These are phyloP conservation scores for Cinchona pubescens DNA, from an alignment of 257 asterid genomes.

Conservation along the genomic window DNA sequence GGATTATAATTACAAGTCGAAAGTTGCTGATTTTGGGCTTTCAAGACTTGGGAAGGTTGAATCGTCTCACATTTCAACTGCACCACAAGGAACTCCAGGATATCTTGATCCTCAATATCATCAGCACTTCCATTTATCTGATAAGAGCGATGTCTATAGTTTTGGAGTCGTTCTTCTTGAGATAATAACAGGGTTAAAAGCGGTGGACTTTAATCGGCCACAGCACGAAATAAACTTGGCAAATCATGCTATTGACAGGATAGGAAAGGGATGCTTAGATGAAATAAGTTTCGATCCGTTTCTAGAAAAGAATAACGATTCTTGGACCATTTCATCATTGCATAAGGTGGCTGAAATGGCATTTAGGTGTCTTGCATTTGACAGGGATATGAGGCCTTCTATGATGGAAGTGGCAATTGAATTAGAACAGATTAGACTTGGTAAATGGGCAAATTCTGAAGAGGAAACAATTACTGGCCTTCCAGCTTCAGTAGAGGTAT, in stretches of 20 bases:
- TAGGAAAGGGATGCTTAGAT: conserved; percentile 53
- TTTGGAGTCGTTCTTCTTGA: conserved; percentile 71
- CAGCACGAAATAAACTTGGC: conserved; percentile 57
- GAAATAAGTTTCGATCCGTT: conserved; percentile 60
- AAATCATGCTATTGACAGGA: conserved; percentile 56
- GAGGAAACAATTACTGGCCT: conserved; percentile 1
- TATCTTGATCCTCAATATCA: conserved; percentile 78
- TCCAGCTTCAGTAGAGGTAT: conserved; percentile 22
- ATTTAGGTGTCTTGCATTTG: conserved; percentile 65
- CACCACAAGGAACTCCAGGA: conserved; percentile 81
- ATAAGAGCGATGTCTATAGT: conserved; percentile 74
- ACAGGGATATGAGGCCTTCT: conserved; percentile 70
- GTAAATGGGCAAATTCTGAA: conserved; percentile 35
- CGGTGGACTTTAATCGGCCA: conserved; percentile 55
- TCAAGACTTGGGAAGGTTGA: conserved; percentile 61
- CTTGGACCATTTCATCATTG: conserved; percentile 37
- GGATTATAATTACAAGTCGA: conserved; percentile 52
- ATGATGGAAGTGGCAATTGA: conserved; percentile 74
- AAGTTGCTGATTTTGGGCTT: conserved; percentile 80
- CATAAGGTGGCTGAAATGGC: conserved; percentile 66
- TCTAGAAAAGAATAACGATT: conserved; percentile 22
- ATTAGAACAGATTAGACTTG: conserved; percentile 54
- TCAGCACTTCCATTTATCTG: conserved; percentile 65
- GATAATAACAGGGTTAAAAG: conserved; percentile 56
- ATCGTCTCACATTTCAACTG: conserved; percentile 63